Evolutionary conservation across 2,329 filamentous ascomycete species (phyloP).

Genomic region (Fusarium anthophilum): DNA sequence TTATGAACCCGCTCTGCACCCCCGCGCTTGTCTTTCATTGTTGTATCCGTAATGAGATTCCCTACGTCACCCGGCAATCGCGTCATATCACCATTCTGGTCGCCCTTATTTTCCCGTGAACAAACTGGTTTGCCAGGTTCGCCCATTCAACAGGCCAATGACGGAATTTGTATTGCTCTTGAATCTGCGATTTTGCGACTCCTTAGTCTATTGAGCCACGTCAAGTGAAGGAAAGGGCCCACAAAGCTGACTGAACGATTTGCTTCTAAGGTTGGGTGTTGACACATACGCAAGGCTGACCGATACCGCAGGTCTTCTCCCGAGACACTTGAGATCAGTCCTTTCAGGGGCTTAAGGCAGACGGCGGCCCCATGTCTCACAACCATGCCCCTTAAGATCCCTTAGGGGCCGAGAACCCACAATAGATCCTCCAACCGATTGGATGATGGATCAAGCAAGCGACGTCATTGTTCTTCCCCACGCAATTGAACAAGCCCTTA

Average conservation of each 20-base stretch:
- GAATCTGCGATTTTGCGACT: background rate
- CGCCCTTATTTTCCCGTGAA: constrained; percentile 22
- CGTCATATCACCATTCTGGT: constrained; percentile 27
- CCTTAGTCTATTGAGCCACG: background rate
- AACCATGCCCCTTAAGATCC: constrained; percentile 39
- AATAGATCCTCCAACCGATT: constrained; percentile 39
- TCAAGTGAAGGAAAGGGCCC: background rate
- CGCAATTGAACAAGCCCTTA: constrained; percentile 25
- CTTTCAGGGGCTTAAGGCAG: constrained; percentile 18
- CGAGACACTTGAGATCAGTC: constrained; percentile 29
- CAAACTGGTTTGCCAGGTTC: constrained; percentile 12
- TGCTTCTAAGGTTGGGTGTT: background rate
- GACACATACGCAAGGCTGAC: constrained; percentile 28
- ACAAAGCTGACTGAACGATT: background rate
- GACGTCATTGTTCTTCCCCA: constrained; percentile 43
- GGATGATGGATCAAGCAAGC: constrained; percentile 21
- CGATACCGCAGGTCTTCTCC: constrained; percentile 9
- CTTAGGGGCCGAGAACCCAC: constrained; percentile 35
- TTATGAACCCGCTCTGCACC: constrained; percentile 15
- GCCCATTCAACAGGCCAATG: background rate
- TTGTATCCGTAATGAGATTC: constrained; percentile 23
- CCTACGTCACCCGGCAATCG: constrained; percentile 41
- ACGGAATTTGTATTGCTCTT: background rate
- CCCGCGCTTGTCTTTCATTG: constrained; percentile 23
- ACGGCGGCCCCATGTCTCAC: constrained; percentile 41